Percentiles rank a stretch among this genome's conserved stretches.
Conservation (phyloP, 169 alveolate genomes). For the Babesia ovata region DNA sequence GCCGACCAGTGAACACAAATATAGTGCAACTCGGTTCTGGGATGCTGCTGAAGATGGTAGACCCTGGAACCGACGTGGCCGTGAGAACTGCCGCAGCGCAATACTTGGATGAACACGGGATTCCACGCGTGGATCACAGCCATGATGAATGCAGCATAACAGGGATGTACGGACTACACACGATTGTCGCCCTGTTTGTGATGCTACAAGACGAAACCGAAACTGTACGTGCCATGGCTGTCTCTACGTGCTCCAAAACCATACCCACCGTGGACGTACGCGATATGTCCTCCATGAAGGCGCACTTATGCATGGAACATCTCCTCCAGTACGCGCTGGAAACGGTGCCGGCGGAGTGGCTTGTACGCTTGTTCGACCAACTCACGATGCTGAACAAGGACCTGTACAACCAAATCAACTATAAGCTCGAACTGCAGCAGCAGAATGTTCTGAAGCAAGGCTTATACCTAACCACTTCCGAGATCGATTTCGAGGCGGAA, state of each 20-base stretch:
- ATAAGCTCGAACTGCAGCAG: constrained; percentile 3
- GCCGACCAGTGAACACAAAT: background rate
- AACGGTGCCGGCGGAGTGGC: constrained; percentile 9
- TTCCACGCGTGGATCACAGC: background rate
- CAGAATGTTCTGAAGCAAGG: background rate
- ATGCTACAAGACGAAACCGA: constrained; percentile 46
- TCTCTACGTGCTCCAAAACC: constrained; percentile 5
- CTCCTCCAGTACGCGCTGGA: constrained; percentile 14
- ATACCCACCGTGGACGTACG: background rate
- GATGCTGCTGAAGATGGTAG: constrained; percentile 12
- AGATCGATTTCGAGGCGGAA: background rate
- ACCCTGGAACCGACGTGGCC: constrained; percentile 24
- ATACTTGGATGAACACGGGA: background rate
- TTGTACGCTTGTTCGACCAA: constrained; percentile 20
- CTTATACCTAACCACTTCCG: constrained; percentile 11
- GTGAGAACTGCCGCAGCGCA: constrained; percentile 10
- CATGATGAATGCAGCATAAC: background rate
- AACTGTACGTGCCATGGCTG: constrained; percentile 15
- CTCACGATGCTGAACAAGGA: constrained; percentile 23
- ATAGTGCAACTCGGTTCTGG: constrained; percentile 19
- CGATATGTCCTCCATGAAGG: background rate
- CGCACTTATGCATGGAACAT: constrained; percentile 16
- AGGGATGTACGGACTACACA: constrained; percentile 21
- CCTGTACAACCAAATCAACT: constrained; percentile 31
- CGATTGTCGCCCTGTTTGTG: constrained; percentile 12